A percentile compares a stretch with the other conserved stretches of the same genome.
Conservation (phyloP, 2,329 filamentous ascomycete genomes). For the Coniochaeta ligniaria region DNA sequence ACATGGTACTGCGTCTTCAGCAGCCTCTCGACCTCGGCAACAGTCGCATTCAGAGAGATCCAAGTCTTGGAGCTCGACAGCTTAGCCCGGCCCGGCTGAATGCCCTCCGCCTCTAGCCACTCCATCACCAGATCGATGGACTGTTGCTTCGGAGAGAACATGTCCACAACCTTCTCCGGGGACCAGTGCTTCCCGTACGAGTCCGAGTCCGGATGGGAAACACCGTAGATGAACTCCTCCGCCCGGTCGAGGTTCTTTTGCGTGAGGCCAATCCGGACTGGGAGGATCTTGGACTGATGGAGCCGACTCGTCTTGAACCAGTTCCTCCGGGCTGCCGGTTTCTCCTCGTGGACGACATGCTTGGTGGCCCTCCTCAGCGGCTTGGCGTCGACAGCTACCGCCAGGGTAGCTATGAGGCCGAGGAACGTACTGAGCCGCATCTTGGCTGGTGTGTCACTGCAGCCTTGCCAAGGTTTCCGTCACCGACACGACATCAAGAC, state of each 20-base stretch:
- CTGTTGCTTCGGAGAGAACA: conserved; percentile 33
- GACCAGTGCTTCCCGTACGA: conserved; percentile 42
- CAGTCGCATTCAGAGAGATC: conserved; percentile 47
- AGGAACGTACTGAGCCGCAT: conserved; percentile 15
- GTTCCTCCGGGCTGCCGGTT: conserved; percentile 11
- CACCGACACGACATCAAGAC: not conserved
- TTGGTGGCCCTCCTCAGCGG: conserved; percentile 8
- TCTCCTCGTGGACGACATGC: conserved; percentile 25
- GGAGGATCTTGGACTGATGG: conserved; percentile 18
- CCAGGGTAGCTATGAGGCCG: conserved; percentile 20
- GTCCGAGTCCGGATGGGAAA: conserved; percentile 34
- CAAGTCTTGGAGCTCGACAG: conserved; percentile 45
- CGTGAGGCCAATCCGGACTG: conserved; percentile 34
- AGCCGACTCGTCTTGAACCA: conserved; percentile 17
- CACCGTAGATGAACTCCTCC: conserved; percentile 33
- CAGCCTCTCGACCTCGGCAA: conserved; percentile 43
- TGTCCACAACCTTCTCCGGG: conserved; percentile 30
- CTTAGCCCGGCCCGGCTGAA: conserved; percentile 36
- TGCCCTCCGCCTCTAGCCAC: conserved; percentile 48
- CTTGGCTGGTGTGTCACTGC: conserved; percentile 5
- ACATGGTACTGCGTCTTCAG: conserved; percentile 46
- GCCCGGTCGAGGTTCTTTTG: conserved; percentile 38
- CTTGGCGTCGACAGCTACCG: conserved; percentile 16
- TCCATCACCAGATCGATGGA: conserved; percentile 40
- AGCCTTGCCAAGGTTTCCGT: conserved; percentile 1